phyloP scores from a whole-genome alignment of 2,329 filamentous ascomycete species.

The Hirsutella rhossiliensis region DNA sequence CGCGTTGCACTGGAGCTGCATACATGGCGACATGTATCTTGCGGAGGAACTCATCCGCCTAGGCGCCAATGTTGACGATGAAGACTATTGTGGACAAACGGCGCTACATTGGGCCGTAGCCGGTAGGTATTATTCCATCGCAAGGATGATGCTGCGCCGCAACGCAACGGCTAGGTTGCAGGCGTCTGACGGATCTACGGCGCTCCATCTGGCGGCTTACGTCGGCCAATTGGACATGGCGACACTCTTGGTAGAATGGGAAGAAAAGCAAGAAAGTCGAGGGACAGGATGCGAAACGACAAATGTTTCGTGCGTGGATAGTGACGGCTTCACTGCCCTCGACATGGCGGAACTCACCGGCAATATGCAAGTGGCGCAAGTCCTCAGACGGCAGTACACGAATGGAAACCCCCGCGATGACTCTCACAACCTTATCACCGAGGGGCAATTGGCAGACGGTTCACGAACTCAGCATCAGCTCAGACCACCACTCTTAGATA shows the following conservation, averaged over 20 bases:
- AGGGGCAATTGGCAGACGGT: not conserved
- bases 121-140: not conserved
- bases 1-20: slow-evolving; percentile 6
- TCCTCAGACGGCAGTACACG: not conserved
- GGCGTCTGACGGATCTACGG: slow-evolving; percentile 1
- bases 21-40: slow-evolving; percentile 1
- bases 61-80: not conserved
- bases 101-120: slow-evolving; percentile 2
- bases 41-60: not conserved
- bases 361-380: not conserved
- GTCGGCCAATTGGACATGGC: not conserved
- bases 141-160: slow-evolving; percentile 1
- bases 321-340: not conserved
- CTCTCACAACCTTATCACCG: not conserved
- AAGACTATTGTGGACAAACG: slow-evolving; percentile 2
- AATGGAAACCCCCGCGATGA: not conserved
- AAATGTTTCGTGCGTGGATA: not conserved
- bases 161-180: slow-evolving; percentile 1
- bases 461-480: not conserved
- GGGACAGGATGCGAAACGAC: not conserved
- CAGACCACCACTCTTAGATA: too few species aligned
- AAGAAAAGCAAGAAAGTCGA: not conserved
- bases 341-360: slow-evolving; percentile 1
- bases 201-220: slow-evolving; percentile 3
- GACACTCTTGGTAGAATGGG: not conserved